Percentiles rank a stretch among this genome's conserved stretches.
phyloP scores from a whole-genome alignment of 805 yeast species.

The Monosporozyma yasuniensis region DNA sequence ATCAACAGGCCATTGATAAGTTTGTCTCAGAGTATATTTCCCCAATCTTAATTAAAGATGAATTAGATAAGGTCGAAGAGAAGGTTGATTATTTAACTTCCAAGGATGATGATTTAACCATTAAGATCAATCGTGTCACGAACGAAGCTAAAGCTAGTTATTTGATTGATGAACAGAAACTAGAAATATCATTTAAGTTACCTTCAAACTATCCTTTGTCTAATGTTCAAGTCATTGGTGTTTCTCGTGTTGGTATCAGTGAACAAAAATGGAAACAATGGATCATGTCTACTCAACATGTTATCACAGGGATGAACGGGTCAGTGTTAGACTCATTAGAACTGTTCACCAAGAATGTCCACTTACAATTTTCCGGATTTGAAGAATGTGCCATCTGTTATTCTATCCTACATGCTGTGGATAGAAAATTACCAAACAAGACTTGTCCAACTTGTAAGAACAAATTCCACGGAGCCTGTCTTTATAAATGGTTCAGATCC shows the following conservation, averaged over 20 bases:
- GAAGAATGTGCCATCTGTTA: slow-evolving; percentile 98
- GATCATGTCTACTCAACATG: slow-evolving; percentile 83
- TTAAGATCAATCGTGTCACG: slow-evolving; percentile 51
- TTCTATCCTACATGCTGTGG: slow-evolving; percentile 76
- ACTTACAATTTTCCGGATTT: slow-evolving; percentile 81
- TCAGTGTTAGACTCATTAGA: slow-evolving; percentile 40
- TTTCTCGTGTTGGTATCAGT: slow-evolving; percentile 75
- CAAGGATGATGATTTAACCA: slow-evolving; percentile 36
- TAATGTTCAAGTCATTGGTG: slow-evolving; percentile 66
- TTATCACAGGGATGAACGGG: slow-evolving; percentile 66
- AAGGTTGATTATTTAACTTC: slow-evolving; percentile 31
- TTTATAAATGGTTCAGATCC: slow-evolving; percentile 95
- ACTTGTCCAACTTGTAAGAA: slow-evolving; percentile 84
- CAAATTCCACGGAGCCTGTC: slow-evolving; percentile 91
- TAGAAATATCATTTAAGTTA: slow-evolving; percentile 67
- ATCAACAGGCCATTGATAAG: slow-evolving; percentile 50
- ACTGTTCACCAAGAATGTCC: slow-evolving; percentile 51
- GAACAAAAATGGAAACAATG: slow-evolving; percentile 93
- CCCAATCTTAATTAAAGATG: slow-evolving; percentile 50
- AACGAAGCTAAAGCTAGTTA: slow-evolving; percentile 67
- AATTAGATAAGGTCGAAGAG: slow-evolving; percentile 42
- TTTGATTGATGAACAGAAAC: slow-evolving; percentile 75
- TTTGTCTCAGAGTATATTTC: slow-evolving; percentile 57
- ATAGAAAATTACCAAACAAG: slow-evolving; percentile 82
- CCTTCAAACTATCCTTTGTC: slow-evolving; percentile 75